phyloP scores from a whole-genome alignment of 306 rosid genomes.

The Argentina anserina region DNA sequence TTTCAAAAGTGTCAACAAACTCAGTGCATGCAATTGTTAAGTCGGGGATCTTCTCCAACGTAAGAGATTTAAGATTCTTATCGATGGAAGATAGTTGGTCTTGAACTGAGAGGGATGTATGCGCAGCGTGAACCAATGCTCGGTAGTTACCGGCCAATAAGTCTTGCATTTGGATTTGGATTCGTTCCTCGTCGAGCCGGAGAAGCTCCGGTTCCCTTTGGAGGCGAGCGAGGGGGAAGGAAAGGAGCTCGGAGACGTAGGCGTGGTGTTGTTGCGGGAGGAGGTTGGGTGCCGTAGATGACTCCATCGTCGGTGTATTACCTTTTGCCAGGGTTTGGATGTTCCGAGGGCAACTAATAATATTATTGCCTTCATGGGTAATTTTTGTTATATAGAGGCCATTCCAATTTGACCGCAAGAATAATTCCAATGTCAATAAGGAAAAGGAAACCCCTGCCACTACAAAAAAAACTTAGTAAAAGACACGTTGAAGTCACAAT shows the following conservation, averaged over 20 bases:
- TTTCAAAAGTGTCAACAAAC: constrained; percentile 76
- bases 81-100: constrained; percentile 65
- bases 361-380: background rate
- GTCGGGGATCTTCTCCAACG: constrained; percentile 70
- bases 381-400: background rate
- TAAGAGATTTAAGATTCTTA: constrained; percentile 43
- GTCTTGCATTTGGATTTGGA: constrained; percentile 94
- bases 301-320: background rate
- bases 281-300: constrained; percentile 15
- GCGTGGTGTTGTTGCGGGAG: constrained; percentile 70
- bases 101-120: constrained; percentile 74
- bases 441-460: background rate
- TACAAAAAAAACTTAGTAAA: too few relatives aligned
- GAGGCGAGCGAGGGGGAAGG: constrained; percentile 91
- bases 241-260: constrained; percentile 86
- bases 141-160: constrained; percentile 81
- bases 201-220: constrained; percentile 97
- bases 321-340: background rate
- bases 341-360: background rate
- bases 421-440: background rate
- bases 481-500: too few relatives aligned
- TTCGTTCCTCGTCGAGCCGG: constrained; percentile 89
- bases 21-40: constrained; percentile 77
- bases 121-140: constrained; percentile 78
- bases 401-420: background rate